phyloP scores from a whole-genome alignment of 179 eudicot species.

The Camellia oleifera region DNA sequence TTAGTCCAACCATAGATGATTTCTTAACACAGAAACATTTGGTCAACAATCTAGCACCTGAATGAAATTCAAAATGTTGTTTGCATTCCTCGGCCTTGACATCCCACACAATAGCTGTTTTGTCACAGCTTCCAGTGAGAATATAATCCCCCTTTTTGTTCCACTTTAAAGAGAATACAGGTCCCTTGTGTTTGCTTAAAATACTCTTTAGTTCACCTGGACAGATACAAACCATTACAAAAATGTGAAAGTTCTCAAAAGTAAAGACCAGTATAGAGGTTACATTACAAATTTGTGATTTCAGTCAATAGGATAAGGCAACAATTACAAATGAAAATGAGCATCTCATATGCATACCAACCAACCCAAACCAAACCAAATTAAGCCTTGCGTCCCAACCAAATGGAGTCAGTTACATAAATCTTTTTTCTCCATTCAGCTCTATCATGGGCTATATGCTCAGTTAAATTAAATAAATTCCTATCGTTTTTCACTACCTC shows the following conservation, averaged over 20 bases:
- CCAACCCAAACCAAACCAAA: too few relatives aligned
- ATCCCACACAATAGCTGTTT: conserved; percentile 69
- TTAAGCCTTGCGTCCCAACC: neutral
- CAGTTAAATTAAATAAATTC: too few relatives aligned
- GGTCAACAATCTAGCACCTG: conserved; percentile 38
- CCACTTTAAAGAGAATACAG: conserved; percentile 71
- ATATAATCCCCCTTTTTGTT: conserved; percentile 66
- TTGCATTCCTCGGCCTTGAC: conserved; percentile 42
- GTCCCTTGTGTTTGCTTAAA: conserved; percentile 52
- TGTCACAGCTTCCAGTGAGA: conserved; percentile 67
- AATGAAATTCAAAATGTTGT: conserved; percentile 58
- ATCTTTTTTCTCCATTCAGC: too few relatives aligned
- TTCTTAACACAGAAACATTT: neutral
- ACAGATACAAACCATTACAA: neutral
- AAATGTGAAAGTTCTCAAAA: neutral
- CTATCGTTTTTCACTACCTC: too few relatives aligned
- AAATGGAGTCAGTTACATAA: too few relatives aligned
- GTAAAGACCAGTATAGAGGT: neutral
- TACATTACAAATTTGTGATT: neutral
- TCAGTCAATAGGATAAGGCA: neutral
- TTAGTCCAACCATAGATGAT: neutral
- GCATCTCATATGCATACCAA: too few relatives aligned
- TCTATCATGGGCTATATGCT: too few relatives aligned
- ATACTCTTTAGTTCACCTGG: conserved; percentile 54
- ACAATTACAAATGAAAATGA: neutral